phyloP scores from a whole-genome alignment of 352 stramenopile genomes.

The Globisporangium recalcitrans region DNA sequence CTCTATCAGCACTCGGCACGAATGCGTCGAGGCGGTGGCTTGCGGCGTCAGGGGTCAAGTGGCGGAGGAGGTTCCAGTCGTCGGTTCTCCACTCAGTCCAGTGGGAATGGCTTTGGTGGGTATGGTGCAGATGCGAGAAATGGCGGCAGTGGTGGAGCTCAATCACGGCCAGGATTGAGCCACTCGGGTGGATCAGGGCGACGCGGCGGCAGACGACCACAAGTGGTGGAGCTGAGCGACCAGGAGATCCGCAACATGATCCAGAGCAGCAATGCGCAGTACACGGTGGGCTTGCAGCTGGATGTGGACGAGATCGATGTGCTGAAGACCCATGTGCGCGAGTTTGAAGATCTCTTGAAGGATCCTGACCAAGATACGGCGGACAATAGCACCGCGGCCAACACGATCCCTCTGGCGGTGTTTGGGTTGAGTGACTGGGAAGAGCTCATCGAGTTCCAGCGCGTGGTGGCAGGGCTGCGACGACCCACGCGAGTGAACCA shows the following conservation, averaged over 20 bases:
- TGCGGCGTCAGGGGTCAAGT: constrained; percentile 8
- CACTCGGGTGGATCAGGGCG: not conserved
- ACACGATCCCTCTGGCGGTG: constrained; percentile 35
- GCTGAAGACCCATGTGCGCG: not conserved
- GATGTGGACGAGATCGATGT: not conserved
- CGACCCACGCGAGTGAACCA: constrained; percentile 13
- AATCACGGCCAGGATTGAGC: not conserved
- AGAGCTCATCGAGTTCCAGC: constrained; percentile 42
- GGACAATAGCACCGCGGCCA: constrained; percentile 1
- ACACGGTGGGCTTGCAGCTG: constrained; percentile 12
- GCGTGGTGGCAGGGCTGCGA: constrained; percentile 27
- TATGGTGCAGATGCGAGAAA: not conserved
- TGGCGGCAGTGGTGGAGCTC: not conserved
- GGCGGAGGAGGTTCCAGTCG: not conserved
- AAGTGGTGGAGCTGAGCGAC: constrained; percentile 7
- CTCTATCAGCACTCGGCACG: not conserved
- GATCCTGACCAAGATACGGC: not conserved
- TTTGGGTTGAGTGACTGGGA: constrained; percentile 47
- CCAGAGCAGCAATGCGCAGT: constrained; percentile 10
- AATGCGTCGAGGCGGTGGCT: constrained; percentile 7
- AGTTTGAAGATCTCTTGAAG: constrained; percentile 5
- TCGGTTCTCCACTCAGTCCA: not conserved
- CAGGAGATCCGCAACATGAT: constrained; percentile 15
- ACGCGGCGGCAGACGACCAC: constrained; percentile 2
- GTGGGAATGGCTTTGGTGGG: constrained; percentile 1